These are phyloP conservation scores for Tetrapisispora nanseiensis DNA, from an alignment of 805 yeast species.

Conservation along the genomic window DNA sequence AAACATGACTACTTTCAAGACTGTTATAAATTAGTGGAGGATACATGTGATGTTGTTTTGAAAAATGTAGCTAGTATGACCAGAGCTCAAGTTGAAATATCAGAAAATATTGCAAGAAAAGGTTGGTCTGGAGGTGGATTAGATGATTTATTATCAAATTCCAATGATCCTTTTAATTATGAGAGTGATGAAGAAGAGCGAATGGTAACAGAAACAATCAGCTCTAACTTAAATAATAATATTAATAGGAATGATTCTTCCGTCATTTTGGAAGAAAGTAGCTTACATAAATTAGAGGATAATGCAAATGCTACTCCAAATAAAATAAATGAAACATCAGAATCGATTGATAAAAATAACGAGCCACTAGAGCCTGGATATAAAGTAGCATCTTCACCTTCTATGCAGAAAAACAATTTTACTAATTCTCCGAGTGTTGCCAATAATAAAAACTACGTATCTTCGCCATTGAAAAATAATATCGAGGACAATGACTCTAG, in stretches of 20 bases:
- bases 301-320: background rate
- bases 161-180: conserved; percentile 55
- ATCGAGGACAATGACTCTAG: conserved; percentile 2
- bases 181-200: conserved; percentile 4
- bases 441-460: conserved; percentile 1
- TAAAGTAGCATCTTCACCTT: background rate
- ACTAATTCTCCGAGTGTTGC: background rate
- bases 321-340: background rate
- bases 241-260: background rate
- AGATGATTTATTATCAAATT: conserved; percentile 52
- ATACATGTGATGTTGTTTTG: conserved; percentile 47
- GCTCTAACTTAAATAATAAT: too few species aligned
- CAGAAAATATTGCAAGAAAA: conserved; percentile 71
- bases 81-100: conserved; percentile 71
- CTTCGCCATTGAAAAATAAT: conserved; percentile 2
- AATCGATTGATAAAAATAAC: background rate
- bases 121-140: conserved; percentile 86
- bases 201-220: background rate
- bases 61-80: conserved; percentile 52
- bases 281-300: too few species aligned
- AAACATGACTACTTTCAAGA: conserved; percentile 67
- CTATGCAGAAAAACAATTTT: background rate
- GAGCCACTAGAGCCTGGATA: too few species aligned
- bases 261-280: background rate
- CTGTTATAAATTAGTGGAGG: conserved; percentile 51